Conservation (phyloP, 176 grass and related monocot species). For the Ensete ventricosum region DNA sequence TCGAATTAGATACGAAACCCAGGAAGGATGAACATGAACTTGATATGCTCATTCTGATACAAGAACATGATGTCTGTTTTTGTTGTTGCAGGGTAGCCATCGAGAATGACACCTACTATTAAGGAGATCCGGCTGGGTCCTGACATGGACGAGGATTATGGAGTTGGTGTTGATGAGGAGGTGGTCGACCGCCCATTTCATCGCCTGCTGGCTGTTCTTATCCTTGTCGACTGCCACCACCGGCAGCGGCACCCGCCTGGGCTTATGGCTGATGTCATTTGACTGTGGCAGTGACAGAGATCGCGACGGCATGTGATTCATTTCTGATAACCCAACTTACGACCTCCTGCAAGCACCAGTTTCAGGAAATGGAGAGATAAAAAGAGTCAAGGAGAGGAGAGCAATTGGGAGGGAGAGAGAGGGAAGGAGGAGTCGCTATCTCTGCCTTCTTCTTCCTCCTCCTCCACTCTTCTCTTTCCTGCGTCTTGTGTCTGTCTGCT, state of each 20-base stretch:
- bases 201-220: conserved; percentile 68
- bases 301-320: too few species aligned
- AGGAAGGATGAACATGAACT: not conserved
- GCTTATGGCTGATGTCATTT: not conserved
- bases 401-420: not conserved
- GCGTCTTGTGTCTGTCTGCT: not conserved
- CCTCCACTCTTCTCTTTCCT: not conserved
- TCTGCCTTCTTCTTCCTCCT: not conserved
- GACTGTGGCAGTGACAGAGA: not conserved
- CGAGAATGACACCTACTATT: conserved; percentile 37
- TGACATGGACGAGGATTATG: conserved; percentile 67
- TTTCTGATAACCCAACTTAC: too few species aligned
- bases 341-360: too few species aligned
- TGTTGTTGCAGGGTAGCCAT: not conserved
- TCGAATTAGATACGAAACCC: not conserved
- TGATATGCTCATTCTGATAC: conserved; percentile 7
- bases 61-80: not conserved
- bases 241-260: not conserved
- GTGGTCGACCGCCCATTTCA: conserved; percentile 75
- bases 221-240: conserved; percentile 51
- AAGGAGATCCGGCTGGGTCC: conserved; percentile 16
- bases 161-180: conserved; percentile 40
- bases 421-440: not conserved
- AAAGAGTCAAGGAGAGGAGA: not conserved
- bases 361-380: too few species aligned